These are phyloP conservation scores for Fomes fomentarius DNA, from an alignment of 1,284 basidiomycete genomes.

Conservation along the genomic window DNA sequence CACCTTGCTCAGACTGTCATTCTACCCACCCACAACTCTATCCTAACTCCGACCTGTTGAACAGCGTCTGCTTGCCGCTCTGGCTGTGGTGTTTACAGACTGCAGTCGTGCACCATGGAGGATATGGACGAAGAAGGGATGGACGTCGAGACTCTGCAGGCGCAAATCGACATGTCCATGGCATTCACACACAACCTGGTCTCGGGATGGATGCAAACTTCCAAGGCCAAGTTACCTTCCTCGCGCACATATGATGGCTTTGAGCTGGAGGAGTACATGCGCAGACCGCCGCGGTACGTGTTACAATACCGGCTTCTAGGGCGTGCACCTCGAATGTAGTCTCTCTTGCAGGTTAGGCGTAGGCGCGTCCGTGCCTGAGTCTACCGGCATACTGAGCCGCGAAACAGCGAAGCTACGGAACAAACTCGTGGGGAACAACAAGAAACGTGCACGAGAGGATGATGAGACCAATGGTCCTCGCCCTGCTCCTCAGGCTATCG, in stretches of 20 bases:
- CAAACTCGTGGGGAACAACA: slow-evolving; percentile 53
- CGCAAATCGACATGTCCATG: slow-evolving; percentile 78
- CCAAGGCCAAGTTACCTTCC: slow-evolving; percentile 33
- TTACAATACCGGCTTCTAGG: too few species aligned
- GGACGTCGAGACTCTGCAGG: slow-evolving; percentile 68
- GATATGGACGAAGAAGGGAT: slow-evolving; percentile 47
- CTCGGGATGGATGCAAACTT: slow-evolving; percentile 71
- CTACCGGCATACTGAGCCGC: slow-evolving; percentile 39
- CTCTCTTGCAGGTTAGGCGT: slow-evolving; percentile 70
- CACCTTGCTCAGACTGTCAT: background rate
- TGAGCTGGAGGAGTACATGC: slow-evolving; percentile 67
- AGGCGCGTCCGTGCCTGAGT: slow-evolving; percentile 60
- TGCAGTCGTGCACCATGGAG: slow-evolving; percentile 17
- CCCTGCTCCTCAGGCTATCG: slow-evolving; percentile 7
- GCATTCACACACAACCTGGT: slow-evolving; percentile 71
- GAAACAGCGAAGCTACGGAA: slow-evolving; percentile 62
- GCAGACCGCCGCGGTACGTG: slow-evolving; percentile 65
- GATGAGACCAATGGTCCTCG: slow-evolving; percentile 19
- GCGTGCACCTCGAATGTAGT: too few species aligned
- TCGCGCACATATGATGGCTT: slow-evolving; percentile 45
- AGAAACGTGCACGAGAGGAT: slow-evolving; percentile 45
- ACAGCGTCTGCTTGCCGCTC: too few species aligned
- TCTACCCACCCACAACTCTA: background rate
- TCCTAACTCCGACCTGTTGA: background rate
- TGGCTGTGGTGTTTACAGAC: too few species aligned